Percentiles rank a stretch among this genome's conserved stretches.
phyloP scores from a whole-genome alignment of 495 filamentous ascomycete genomes.

The Talaromyces liani region DNA sequence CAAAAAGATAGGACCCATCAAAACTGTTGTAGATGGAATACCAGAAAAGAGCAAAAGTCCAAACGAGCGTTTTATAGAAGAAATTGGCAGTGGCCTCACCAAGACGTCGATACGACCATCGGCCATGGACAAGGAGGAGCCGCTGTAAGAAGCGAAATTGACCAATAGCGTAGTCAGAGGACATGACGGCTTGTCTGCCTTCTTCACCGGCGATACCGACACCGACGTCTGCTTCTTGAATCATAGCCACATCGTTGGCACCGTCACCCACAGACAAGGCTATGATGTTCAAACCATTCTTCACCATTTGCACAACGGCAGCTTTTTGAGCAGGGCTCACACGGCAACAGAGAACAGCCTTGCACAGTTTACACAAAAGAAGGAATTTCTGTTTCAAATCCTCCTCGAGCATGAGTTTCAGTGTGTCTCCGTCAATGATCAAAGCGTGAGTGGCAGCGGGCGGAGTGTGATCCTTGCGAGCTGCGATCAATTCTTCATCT shows the following conservation, averaged over 20 bases:
- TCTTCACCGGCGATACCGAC: slow-evolving; percentile 98
- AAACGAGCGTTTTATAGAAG: slow-evolving; percentile 99
- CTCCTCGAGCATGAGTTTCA: slow-evolving; percentile 83
- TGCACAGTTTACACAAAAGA: slow-evolving; percentile 94
- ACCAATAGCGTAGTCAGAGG: slow-evolving; percentile 95
- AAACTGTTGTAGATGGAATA: slow-evolving; percentile 94
- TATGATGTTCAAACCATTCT: slow-evolving; percentile 90
- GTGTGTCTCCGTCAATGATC: slow-evolving; percentile 90
- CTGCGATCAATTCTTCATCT: slow-evolving; percentile 75
- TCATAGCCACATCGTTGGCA: slow-evolving; percentile 99
- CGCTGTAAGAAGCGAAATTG: slow-evolving; percentile 94
- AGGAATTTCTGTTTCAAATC: slow-evolving; percentile 84
- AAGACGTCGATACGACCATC: slow-evolving; percentile 91
- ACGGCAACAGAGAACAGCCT: slow-evolving; percentile 93
- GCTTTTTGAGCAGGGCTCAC: slow-evolving; percentile 97
- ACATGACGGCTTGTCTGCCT: slow-evolving; percentile 97
- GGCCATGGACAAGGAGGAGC: slow-evolving; percentile 87
- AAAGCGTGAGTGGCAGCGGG: slow-evolving; percentile 89
- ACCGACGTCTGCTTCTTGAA: slow-evolving; percentile 97
- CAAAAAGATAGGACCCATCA: slow-evolving; percentile 92
- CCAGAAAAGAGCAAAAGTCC: slow-evolving; percentile 98
- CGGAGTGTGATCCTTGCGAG: slow-evolving; percentile 72
- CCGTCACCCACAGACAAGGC: slow-evolving; percentile 95
- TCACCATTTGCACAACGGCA: slow-evolving; percentile 94
- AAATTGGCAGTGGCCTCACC: slow-evolving; percentile 96